Evolutionary conservation across 2,329 filamentous ascomycete genomes (phyloP).

Genomic region (Colletotrichum musicola): DNA sequence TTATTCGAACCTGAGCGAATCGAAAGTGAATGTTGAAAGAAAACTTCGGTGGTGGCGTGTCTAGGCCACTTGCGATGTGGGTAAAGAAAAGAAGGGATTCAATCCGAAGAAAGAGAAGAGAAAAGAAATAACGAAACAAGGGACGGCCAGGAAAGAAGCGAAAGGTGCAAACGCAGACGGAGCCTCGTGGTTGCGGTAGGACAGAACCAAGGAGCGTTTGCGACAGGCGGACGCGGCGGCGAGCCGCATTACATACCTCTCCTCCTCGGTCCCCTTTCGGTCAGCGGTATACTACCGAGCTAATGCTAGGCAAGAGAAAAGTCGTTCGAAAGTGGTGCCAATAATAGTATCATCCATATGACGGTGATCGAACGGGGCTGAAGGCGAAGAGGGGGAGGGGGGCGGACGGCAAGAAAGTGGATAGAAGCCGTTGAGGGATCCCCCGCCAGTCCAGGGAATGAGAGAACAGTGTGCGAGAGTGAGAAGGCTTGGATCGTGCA

Average conservation of each 20-base stretch:
- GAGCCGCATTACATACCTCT: constrained; percentile 34
- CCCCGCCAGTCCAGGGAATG: neutral
- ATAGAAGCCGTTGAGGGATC: neutral
- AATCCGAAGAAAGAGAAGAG: constrained; percentile 24
- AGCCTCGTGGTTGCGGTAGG: constrained; percentile 9
- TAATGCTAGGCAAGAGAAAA: neutral
- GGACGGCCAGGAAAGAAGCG: constrained; percentile 2
- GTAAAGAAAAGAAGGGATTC: constrained; percentile 29
- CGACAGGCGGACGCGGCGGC: constrained; percentile 2
- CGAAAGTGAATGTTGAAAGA: constrained; percentile 16
- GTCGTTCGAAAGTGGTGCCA: neutral
- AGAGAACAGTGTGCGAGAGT: no score
- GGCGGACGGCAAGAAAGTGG: neutral
- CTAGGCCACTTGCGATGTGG: no score
- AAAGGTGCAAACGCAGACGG: constrained; percentile 30
- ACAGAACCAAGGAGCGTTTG: neutral
- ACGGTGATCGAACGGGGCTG: constrained; percentile 2
- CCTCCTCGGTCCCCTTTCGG: neutral
- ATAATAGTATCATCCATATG: constrained; percentile 26
- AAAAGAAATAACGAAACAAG: neutral
- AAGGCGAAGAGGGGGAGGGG: neutral
- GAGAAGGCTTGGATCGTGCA: neutral
- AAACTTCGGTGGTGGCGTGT: neutral
- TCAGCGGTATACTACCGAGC: neutral
- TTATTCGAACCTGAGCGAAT: constrained; percentile 33